Conservation (phyloP, 805 yeast species). For the Saccharomycopsis sp. region DNA sequence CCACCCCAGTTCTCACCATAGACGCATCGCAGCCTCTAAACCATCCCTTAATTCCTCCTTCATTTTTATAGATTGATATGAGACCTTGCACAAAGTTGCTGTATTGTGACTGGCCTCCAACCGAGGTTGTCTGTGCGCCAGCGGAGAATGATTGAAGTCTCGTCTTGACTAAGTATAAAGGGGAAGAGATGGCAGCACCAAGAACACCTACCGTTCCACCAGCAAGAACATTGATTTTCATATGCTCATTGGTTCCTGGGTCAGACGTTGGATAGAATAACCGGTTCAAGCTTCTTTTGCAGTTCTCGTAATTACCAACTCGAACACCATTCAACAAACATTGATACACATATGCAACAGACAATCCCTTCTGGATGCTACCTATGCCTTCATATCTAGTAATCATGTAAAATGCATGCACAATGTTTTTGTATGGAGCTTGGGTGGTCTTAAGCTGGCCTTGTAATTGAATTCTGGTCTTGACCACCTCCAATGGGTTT, state of each 20-base stretch:
- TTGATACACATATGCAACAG: slow-evolving; percentile 86
- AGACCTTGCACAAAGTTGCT: slow-evolving; percentile 62
- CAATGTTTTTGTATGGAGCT: slow-evolving; percentile 65
- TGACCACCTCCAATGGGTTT: slow-evolving; percentile 90
- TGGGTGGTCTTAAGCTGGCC: slow-evolving; percentile 65
- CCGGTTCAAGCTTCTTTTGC: slow-evolving; percentile 50
- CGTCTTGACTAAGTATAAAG: slow-evolving; percentile 85
- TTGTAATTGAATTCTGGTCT: slow-evolving; percentile 93
- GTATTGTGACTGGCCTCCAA: slow-evolving; percentile 85
- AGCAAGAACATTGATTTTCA: slow-evolving; percentile 58
- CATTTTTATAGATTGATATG: slow-evolving; percentile 46
- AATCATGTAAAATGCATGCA: slow-evolving; percentile 73
- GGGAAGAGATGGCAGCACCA: slow-evolving; percentile 87
- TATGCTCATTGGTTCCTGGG: slow-evolving; percentile 39
- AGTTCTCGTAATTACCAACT: slow-evolving; percentile 89
- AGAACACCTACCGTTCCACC: slow-evolving; percentile 82
- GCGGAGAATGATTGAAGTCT: slow-evolving; percentile 91
- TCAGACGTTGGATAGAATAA: slow-evolving; percentile 43
- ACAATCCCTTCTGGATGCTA: slow-evolving; percentile 83
- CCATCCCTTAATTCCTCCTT: slow-evolving; percentile 73
- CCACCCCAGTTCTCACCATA: slow-evolving; percentile 86
- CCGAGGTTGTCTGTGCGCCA: slow-evolving; percentile 33
- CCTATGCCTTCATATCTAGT: slow-evolving; percentile 73
- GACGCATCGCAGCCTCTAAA: slow-evolving; percentile 95
- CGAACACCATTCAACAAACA: slow-evolving; percentile 89